A percentile compares a stretch with the other conserved stretches of the same genome.
These are phyloP conservation scores for Phytophthora citricola DNA, from an alignment of 352 stramenopile species.

Conservation along the genomic window DNA sequence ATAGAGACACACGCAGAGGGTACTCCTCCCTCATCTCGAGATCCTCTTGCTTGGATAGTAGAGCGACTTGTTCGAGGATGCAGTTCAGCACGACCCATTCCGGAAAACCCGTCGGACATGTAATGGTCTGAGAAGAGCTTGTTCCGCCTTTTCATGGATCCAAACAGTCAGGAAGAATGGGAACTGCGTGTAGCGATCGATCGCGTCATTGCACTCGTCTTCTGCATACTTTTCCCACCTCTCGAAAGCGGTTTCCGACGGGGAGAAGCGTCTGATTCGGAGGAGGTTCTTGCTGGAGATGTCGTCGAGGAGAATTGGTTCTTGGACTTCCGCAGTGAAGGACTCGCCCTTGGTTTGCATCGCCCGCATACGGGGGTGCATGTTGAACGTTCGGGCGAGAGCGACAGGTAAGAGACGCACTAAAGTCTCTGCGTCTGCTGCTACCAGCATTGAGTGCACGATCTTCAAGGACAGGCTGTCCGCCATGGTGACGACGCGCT, in stretches of 20 bases:
- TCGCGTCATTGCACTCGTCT: slow-evolving; percentile 19
- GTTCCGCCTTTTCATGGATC: too few species aligned
- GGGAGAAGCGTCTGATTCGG: too few species aligned
- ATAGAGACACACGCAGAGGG: too few species aligned
- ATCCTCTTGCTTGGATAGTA: too few species aligned
- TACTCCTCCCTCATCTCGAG: too few species aligned
- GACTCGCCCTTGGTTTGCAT: slow-evolving; percentile 32
- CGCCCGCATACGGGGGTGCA: slow-evolving; percentile 37
- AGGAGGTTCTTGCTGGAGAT: neutral
- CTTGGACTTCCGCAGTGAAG: slow-evolving; percentile 37
- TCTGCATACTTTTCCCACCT: slow-evolving; percentile 9
- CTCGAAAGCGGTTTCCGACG: too few species aligned
- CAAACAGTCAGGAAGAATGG: too few species aligned
- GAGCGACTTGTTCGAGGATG: too few species aligned
- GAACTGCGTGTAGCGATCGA: too few species aligned
- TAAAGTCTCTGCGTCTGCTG: slow-evolving; percentile 19
- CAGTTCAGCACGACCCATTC: too few species aligned
- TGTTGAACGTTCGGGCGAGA: slow-evolving; percentile 48
- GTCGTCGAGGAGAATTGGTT: slow-evolving; percentile 18
- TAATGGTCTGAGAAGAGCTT: too few species aligned
- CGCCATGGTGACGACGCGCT: slow-evolving; percentile 35
- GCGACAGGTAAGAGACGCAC: slow-evolving; percentile 27
- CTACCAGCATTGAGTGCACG: slow-evolving; percentile 35
- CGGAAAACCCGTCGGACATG: too few species aligned
- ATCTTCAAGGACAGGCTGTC: slow-evolving; percentile 29